phyloP scores from a whole-genome alignment of 768 basidiomycete genomes.

The Podaxis carcinomalis region DNA sequence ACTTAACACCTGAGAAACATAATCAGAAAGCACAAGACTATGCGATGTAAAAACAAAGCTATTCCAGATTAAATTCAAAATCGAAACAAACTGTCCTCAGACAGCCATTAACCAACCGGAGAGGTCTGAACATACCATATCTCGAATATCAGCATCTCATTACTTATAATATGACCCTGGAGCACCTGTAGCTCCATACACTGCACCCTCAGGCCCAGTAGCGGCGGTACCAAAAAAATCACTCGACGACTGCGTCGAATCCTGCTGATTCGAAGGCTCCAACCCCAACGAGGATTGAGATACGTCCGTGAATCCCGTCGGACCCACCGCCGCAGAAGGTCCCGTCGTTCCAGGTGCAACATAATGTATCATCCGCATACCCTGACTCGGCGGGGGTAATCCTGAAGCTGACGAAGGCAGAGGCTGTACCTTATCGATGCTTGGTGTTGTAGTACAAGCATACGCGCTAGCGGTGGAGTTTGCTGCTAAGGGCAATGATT shows the following conservation, averaged over 20 bases:
- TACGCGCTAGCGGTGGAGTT: background rate
- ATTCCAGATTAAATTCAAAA: background rate
- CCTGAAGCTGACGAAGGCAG: background rate
- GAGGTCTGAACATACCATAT: background rate
- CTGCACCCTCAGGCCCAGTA: background rate
- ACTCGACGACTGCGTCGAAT: background rate
- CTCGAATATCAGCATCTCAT: background rate
- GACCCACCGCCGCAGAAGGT: background rate
- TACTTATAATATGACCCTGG: background rate
- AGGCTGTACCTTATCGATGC: background rate
- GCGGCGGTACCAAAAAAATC: background rate
- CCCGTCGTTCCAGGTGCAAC: background rate
- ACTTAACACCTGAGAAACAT: background rate
- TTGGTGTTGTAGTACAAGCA: background rate
- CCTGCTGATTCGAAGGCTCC: background rate
- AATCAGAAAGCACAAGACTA: background rate
- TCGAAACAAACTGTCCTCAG: background rate
- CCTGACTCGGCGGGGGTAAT: background rate
- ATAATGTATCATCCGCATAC: slow-evolving; percentile 7
- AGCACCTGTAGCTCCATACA: background rate
- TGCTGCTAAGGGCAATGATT: background rate
- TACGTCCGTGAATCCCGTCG: background rate
- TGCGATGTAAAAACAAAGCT: background rate
- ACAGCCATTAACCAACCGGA: background rate
- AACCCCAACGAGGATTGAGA: background rate